phyloP scores from a whole-genome alignment of 192 early-diverging fungal species.

The Rhizophlyctis rosea region DNA sequence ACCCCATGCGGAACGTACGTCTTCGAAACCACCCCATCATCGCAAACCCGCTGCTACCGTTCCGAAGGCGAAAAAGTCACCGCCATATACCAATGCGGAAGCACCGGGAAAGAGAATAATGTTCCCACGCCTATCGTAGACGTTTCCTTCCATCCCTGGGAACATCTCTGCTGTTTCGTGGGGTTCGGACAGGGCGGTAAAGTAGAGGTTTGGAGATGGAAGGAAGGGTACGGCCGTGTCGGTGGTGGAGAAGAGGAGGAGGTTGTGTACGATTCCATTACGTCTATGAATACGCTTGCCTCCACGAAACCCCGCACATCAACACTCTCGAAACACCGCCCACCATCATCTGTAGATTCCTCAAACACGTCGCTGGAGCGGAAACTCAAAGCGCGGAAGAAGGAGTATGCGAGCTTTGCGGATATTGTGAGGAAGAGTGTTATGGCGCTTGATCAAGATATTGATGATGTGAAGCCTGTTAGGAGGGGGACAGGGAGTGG shows the following conservation, averaged over 20 bases:
- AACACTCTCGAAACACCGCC: no score
- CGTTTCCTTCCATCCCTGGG: constrained; percentile 41
- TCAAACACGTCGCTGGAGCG: constrained; percentile 1
- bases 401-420: constrained; percentile 8
- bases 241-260: neutral
- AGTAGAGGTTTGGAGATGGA: constrained; percentile 9
- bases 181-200: neutral
- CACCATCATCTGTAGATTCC: no score
- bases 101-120: neutral
- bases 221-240: neutral
- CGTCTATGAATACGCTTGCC: constrained; percentile 7
- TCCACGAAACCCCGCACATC: no score
- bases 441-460: no score
- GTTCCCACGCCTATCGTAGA: no score
- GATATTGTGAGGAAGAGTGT: constrained; percentile 12
- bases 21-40: neutral
- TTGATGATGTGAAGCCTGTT: no score
- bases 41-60: constrained; percentile 2
- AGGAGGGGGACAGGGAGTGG: no score
- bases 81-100: constrained; percentile 4
- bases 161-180: constrained; percentile 24
- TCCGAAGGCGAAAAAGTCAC: neutral
- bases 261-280: neutral
- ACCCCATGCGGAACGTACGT: constrained; percentile 42
- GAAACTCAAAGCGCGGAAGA: constrained; percentile 4